These are phyloP conservation scores for Claviceps sp. DNA, from an alignment of 2,329 filamentous ascomycete genomes.

Conservation along the genomic window DNA sequence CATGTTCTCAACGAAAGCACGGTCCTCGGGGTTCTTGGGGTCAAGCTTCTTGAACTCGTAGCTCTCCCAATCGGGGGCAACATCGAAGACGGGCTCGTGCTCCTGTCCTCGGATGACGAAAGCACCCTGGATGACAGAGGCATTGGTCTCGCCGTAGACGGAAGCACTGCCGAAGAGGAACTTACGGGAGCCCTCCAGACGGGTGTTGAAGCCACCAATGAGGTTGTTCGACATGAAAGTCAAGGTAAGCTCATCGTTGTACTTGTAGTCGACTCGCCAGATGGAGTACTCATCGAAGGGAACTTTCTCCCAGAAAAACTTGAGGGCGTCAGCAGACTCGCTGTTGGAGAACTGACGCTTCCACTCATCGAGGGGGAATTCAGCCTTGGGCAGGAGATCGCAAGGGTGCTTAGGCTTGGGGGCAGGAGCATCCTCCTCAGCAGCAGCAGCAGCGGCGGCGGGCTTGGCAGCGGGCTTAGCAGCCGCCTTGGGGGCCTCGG, in stretches of 20 bases:
- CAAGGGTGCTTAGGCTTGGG: slow-evolving; percentile 97
- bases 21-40: slow-evolving; percentile 71
- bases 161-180: slow-evolving; percentile 86
- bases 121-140: slow-evolving; percentile 83
- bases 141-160: slow-evolving; percentile 80
- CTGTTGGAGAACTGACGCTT: slow-evolving; percentile 99
- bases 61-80: slow-evolving; percentile 93
- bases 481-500: slow-evolving; percentile 50
- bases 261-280: slow-evolving; percentile 95
- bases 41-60: slow-evolving; percentile 97
- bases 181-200: slow-evolving; percentile 96
- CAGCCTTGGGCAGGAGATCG: slow-evolving; percentile 67
- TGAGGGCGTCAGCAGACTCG: slow-evolving; percentile 71
- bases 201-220: slow-evolving; percentile 94
- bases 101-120: slow-evolving; percentile 94
- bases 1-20: slow-evolving; percentile 69
- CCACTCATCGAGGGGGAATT: slow-evolving; percentile 85
- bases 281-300: slow-evolving; percentile 92
- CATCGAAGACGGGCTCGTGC: slow-evolving; percentile 74
- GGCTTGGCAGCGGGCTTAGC: slow-evolving; percentile 43
- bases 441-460: slow-evolving; percentile 17
- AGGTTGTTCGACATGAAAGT: slow-evolving; percentile 99
- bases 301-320: slow-evolving; percentile 97
- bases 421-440: slow-evolving; percentile 32
- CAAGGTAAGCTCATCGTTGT: slow-evolving; percentile 94